These are phyloP conservation scores for Sporothrix brasiliensis DNA, from an alignment of 2,329 filamentous ascomycete species.

Conservation along the genomic window DNA sequence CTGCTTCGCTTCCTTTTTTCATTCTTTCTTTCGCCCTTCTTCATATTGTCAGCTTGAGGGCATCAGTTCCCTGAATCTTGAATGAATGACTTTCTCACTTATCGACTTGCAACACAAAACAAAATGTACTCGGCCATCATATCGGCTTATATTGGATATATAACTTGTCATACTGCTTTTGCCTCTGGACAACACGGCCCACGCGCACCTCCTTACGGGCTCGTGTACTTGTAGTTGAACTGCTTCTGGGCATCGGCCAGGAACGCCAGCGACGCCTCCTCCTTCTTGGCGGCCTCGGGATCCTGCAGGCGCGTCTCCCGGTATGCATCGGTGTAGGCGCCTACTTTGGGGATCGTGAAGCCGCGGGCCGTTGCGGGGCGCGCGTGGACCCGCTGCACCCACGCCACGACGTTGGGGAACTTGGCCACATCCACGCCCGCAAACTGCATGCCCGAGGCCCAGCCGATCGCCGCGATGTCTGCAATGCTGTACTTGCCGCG, in stretches of 20 bases:
- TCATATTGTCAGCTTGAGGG: too few species aligned
- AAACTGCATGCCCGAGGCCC: slow-evolving; percentile 63
- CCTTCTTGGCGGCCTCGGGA: slow-evolving; percentile 49
- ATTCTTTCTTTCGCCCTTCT: neutral
- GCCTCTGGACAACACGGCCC: neutral
- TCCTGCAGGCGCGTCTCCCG: slow-evolving; percentile 47
- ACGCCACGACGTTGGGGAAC: slow-evolving; percentile 68
- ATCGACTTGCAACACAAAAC: neutral
- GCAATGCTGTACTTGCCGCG: slow-evolving; percentile 64
- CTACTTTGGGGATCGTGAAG: slow-evolving; percentile 58
- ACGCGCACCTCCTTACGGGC: slow-evolving; percentile 41
- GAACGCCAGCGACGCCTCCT: slow-evolving; percentile 45
- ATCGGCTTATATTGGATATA: neutral
- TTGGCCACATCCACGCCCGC: slow-evolving; percentile 63
- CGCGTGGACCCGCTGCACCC: slow-evolving; percentile 64
- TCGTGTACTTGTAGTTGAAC: slow-evolving; percentile 53
- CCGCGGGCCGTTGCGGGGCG: slow-evolving; percentile 67
- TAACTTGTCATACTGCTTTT: too few species aligned
- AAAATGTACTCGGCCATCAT: neutral
- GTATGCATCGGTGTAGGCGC: slow-evolving; percentile 46
- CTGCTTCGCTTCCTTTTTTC: neutral
- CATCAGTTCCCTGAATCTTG: too few species aligned
- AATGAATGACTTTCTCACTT: too few species aligned
- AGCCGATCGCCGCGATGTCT: slow-evolving; percentile 73
- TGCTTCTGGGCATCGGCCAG: slow-evolving; percentile 50